Conservation (phyloP, 176 grass and related monocot species). For the Miscanthus lutarioriparius region DNA sequence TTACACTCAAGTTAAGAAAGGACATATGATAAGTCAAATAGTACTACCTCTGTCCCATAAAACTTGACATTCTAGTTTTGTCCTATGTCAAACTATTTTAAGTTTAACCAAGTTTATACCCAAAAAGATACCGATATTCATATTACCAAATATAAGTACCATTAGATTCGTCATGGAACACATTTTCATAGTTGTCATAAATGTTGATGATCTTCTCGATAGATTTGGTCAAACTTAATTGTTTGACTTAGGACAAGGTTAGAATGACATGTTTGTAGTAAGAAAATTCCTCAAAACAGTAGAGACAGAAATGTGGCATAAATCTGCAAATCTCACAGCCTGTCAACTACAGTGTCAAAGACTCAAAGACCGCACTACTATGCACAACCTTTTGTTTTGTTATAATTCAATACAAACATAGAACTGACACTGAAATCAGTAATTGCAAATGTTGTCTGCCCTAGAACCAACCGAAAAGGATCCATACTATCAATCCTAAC, state of each 20-base stretch:
- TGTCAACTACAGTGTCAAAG: not conserved
- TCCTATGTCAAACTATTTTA: not conserved
- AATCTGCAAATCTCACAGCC: not conserved
- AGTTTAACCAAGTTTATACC: not conserved
- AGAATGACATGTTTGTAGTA: not conserved
- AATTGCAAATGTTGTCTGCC: not conserved
- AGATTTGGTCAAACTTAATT: not conserved
- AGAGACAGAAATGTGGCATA: not conserved
- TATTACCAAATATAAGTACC: not conserved
- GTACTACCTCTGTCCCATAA: not conserved
- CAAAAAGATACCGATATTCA: not conserved
- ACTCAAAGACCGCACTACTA: not conserved
- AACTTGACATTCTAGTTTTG: not conserved
- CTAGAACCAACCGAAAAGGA: not conserved
- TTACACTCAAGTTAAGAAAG: constrained; percentile 15
- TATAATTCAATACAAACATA: not conserved
- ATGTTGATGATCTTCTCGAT: not conserved
- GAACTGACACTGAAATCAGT: not conserved
- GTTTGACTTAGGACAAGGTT: not conserved
- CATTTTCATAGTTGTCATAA: not conserved
- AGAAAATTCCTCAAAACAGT: not conserved
- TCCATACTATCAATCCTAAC: not conserved
- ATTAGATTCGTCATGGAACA: not conserved
- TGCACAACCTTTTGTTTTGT: not conserved
- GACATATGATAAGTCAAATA: not conserved